Evolutionary conservation across 805 yeast species (phyloP), one percentile per base, ranked within the genome.

Genomic region (Candida krabiensis): DNA sequence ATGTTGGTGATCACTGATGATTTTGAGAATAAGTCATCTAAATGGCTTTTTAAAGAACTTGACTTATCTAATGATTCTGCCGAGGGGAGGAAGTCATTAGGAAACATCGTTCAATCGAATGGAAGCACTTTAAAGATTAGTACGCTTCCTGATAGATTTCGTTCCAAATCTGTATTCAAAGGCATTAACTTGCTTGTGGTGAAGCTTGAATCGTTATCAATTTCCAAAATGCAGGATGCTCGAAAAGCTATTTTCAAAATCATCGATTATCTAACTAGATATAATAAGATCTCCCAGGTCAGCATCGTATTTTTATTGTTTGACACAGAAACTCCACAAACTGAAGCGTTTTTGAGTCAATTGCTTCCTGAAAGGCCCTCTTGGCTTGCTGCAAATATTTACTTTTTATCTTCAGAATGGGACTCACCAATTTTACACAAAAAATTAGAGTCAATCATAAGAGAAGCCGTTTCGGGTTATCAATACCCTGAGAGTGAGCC

Each of bases 1-100:
- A 40, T 50, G 44, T 37, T 73, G 22, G 53, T 77, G 4, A 60
- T 73, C 26, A 72, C 71, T 9, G 71, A 71, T 30, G 65, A 76
- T 43, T 79, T 83, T 82, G 45, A 56, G 2, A 47, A 60, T 19
- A 15, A 12, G 4, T 36, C 68, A 34, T 72, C 79, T 1, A 66
- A 64, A 34, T 78, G 83, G 83, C 55, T 77, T 30, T 64, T 65
- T 15, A 58, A 62, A 13, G 75, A 75, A 49, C 56, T 78, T 8
- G 48, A 59, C 3, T 54, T 79, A 19, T 54, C 52, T 28, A 57
- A 63, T 30, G 61, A 67, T 44, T 34, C 35, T 16, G 42, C 38
- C 9, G 16, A 19, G 41, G 68, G 14, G 34, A 39, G n/a, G 50
- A 53, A 15, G 21, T 28, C 34, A 22, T 22, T 42, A 9, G 18